These are phyloP conservation scores for Afroboletus lepidellus DNA, from an alignment of 1,284 basidiomycete species.

Conservation along the genomic window DNA sequence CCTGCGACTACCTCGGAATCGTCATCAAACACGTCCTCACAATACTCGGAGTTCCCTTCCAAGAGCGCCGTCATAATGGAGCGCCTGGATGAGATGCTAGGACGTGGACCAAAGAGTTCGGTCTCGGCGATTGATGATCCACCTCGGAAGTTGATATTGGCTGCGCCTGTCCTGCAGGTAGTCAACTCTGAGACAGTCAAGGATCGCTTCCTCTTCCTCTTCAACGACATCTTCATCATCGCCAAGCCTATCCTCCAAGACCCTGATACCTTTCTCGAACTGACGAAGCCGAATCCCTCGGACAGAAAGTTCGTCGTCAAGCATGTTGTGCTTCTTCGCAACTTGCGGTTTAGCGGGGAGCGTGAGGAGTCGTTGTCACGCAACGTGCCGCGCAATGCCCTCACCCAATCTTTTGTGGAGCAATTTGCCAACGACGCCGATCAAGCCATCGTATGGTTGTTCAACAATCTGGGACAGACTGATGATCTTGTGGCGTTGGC, in stretches of 20 bases:
- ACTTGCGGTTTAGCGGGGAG: conserved; percentile 67
- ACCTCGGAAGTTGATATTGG: conserved; percentile 81
- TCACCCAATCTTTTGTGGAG: conserved; percentile 68
- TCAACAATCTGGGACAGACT: conserved; percentile 53
- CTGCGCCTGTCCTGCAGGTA: conserved; percentile 89
- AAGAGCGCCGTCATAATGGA: conserved; percentile 54
- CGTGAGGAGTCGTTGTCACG: conserved; percentile 56
- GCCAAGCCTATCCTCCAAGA: conserved; percentile 70
- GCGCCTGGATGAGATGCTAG: conserved; percentile 65
- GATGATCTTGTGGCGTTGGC: conserved; percentile 71
- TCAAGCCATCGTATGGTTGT: conserved; percentile 63
- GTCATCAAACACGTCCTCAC: conserved; percentile 47
- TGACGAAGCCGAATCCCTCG: conserved; percentile 62
- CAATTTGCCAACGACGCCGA: conserved; percentile 77
- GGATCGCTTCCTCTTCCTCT: conserved; percentile 93
- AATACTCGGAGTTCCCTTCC: conserved; percentile 38
- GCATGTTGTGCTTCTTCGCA: conserved; percentile 77
- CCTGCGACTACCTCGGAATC: conserved; percentile 47
- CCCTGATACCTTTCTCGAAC: conserved; percentile 57
- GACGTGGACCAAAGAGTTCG: conserved; percentile 58
- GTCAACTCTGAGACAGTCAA: conserved; percentile 93
- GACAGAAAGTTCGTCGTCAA: conserved; percentile 88
- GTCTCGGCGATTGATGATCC: conserved; percentile 76
- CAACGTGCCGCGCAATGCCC: conserved; percentile 48
- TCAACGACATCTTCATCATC: conserved; percentile 91